Base-by-base conservation (phyloP, 1,284 basidiomycete genomes). In the Macrocybe sp. region DNA sequence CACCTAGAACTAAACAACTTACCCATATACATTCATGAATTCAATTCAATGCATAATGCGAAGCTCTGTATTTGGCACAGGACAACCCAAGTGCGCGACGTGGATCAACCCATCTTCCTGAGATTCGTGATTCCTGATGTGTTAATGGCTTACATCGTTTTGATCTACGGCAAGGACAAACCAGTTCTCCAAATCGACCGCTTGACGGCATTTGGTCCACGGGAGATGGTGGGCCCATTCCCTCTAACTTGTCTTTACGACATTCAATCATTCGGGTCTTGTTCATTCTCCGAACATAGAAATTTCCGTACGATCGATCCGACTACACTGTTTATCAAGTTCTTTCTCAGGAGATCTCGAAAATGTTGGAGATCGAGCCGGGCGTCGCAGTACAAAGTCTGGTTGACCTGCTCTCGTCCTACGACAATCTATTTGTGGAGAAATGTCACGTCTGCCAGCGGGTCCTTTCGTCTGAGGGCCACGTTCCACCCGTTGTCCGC, bases 401-500 rank as follows among this genome's bases (percentile, higher is more conserved):
- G 28, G 50, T 52, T 35, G 68, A 59, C 39, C 62, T 80, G 30
- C 68, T 85, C 11, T 62, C 64, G 7, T 69, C 77, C 1, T 87
- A 87, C 58, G 66, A 69, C 29, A 70, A 69, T 6, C 61, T 88
- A n/a, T 87, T 88, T 55, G 64, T 76, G 41, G 72, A 78, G 33
- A 73, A 66, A 4, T 89, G 85, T 56, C 64, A 62, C 7, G 63
- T 64, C 22, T 89, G 85, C 56, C 65, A 73, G 42, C 76, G 84
- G 8, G 78, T 88, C 22, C 65, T 88, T 11, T 82, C 83, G 0
- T 65, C 69, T 1, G 85, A 87, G 52, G 81, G 79, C 0, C 83
- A 86, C 59, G 69, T 84, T 10, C 86, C 85, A 1, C 80, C 85
- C 0, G 81, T 87, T 5, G 81, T 77, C 30, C 75, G 85, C 36